Base-by-base conservation (phyloP, 164 flowering plant genomes). In the Liquidambar formosana region DNA sequence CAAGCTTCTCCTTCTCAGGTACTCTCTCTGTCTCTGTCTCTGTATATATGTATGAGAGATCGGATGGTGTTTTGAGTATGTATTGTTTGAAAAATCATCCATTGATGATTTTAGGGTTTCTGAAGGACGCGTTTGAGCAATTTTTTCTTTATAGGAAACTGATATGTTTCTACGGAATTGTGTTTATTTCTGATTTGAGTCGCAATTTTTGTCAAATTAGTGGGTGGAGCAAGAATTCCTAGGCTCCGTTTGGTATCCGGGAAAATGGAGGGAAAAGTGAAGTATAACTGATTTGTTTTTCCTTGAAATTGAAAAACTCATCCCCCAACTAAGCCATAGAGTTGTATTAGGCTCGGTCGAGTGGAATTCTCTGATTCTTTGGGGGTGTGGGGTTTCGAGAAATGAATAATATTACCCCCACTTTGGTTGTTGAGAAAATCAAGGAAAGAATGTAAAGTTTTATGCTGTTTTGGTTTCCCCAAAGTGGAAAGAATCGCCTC, bases 1-100 rank as follows among this genome's bases (percentile, higher is more conserved):
- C 93, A 91, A 81, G 90, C 94, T 67, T 86, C 96, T 70, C 74
- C 96, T 71, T 82, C 93, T 67, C 94, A 84, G 97, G 99, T 90
- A 44, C n/a, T 0, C 22, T 59, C 11, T 63, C 59, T 46, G 33
- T 28, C 68, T 53, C 9, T 59, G 27, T 14, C 38, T 8, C 46
- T 28, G 27, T 22, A 54, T 54, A 9, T 26, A 12, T 54, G 21
- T 21, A 52, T 19, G 57, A 8, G 3, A 54, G 26, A 2, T 54
- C 22, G 13, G 0, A 54, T 22, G 28, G 57, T 54, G 57, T 54
- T 54, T 54, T 23, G 58, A 22, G 27, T 54, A 23, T 2, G 21
- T 25, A 11, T 54, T 14, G 3, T 22, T 54, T 54, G 16, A 54
- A 19, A 10, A 25, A 22, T 27, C 41, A 33, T 23, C 26, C 4